A percentile compares a stretch with the other conserved stretches of the same genome.
These are phyloP conservation scores for Metschnikowia henanensis DNA, from an alignment of 805 yeast genomes.

Conservation along the genomic window DNA sequence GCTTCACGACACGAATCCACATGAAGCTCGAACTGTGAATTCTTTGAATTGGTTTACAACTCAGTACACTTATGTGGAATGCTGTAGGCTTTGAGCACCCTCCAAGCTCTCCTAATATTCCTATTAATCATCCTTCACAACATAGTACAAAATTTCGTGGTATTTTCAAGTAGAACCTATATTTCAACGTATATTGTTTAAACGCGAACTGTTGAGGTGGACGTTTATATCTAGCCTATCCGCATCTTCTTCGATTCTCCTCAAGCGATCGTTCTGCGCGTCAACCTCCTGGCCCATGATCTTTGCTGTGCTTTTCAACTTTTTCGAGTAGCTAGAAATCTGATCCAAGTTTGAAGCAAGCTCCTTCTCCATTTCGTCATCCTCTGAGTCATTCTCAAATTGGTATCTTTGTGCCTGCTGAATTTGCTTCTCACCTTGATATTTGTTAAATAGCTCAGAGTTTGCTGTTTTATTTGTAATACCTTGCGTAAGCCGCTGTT, in stretches of 20 bases:
- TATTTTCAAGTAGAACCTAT: not conserved
- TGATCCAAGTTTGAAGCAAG: conserved; percentile 81
- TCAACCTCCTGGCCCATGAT: conserved; percentile 76
- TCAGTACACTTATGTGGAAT: too few relatives aligned
- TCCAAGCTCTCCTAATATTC: too few relatives aligned
- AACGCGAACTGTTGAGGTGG: conserved; percentile 70
- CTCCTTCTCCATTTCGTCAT: conserved; percentile 89
- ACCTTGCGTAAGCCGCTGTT: conserved; percentile 66
- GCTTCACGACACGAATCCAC: too few relatives aligned
- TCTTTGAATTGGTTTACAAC: too few relatives aligned
- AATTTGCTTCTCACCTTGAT: conserved; percentile 51
- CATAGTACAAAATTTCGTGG: too few relatives aligned
- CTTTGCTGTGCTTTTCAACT: conserved; percentile 71
- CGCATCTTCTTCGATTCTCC: conserved; percentile 78
- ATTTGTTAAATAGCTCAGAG: conserved; percentile 43
- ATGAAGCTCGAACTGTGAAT: too few relatives aligned
- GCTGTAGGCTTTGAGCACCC: too few relatives aligned
- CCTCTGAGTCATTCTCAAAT: conserved; percentile 89
- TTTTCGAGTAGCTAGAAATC: conserved; percentile 64
- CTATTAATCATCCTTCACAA: too few relatives aligned
- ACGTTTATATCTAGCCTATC: conserved; percentile 83
- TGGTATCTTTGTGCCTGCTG: conserved; percentile 68
- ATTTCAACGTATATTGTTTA: conserved; percentile 48
- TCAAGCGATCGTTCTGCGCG: conserved; percentile 72
- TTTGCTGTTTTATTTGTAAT: conserved; percentile 43